A percentile compares a stretch with the other conserved stretches of the same genome.
phyloP scores from a whole-genome alignment of 2,329 filamentous ascomycete species.

The Penicillium verrucosum region DNA sequence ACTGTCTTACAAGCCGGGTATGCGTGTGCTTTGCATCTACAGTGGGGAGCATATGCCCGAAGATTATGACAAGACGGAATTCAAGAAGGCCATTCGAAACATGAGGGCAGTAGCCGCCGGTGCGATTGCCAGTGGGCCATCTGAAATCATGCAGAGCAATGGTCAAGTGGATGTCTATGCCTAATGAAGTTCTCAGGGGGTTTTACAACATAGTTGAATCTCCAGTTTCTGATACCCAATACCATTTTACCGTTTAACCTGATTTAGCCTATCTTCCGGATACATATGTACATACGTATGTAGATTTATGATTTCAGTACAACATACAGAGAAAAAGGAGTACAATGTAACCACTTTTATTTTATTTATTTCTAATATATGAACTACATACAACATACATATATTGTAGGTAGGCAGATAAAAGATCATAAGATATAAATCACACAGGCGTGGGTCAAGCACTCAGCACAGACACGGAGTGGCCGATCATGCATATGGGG shows the following conservation, averaged over 20 bases:
- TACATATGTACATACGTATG: not conserved
- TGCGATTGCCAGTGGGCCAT: constrained; percentile 10
- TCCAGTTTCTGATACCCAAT: constrained; percentile 14
- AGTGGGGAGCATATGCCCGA: constrained; percentile 66
- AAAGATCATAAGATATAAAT: not conserved
- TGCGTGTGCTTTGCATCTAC: constrained; percentile 91
- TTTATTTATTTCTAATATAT: too few relatives aligned
- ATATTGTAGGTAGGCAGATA: too few relatives aligned
- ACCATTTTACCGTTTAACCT: not conserved
- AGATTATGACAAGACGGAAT: constrained; percentile 38
- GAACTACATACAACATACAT: too few relatives aligned
- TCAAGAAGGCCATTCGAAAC: constrained; percentile 33
- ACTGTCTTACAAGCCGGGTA: constrained; percentile 80
- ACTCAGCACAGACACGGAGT: constrained; percentile 20
- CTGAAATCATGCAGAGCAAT: constrained; percentile 11
- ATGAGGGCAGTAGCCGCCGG: constrained; percentile 32
- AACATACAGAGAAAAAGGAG: too few relatives aligned
- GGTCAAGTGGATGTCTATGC: constrained; percentile 22
- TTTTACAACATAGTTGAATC: constrained; percentile 4
- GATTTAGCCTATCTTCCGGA: not conserved
- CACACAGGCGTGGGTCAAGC: not conserved
- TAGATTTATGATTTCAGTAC: not conserved
- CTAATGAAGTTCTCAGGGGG: constrained; percentile 15
- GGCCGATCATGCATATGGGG: constrained; percentile 20
- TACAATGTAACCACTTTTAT: too few relatives aligned